phyloP scores from a whole-genome alignment of 2,329 filamentous ascomycete species.

The Neopestalotiopsis sp. region DNA sequence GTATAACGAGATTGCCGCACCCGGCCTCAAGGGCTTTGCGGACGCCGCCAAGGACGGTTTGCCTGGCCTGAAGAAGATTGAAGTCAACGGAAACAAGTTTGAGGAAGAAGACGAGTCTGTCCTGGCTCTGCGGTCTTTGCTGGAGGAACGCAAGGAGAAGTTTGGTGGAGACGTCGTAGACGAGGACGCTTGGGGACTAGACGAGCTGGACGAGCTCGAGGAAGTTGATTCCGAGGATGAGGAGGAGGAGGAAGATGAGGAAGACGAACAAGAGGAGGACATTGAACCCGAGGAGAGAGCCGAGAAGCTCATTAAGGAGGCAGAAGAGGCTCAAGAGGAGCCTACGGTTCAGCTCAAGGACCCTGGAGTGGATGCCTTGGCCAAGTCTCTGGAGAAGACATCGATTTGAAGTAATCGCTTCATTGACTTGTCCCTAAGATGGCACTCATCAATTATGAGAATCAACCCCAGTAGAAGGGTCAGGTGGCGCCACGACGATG shows the following conservation, averaged over 20 bases:
- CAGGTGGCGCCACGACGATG: conserved; percentile 3
- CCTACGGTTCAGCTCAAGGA: conserved; percentile 74
- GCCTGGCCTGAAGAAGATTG: conserved; percentile 80
- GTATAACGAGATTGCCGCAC: conserved; percentile 90
- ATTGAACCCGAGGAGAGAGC: conserved; percentile 66
- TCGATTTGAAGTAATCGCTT: conserved; percentile 44
- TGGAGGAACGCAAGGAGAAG: conserved; percentile 80
- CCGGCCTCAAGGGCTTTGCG: conserved; percentile 74
- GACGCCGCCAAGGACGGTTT: conserved; percentile 71
- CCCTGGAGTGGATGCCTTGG: conserved; percentile 80
- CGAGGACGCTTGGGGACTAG: conserved; percentile 84
- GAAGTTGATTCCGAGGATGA: conserved; percentile 73
- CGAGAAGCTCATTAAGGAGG: conserved; percentile 72
- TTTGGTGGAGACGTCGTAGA: conserved; percentile 67
- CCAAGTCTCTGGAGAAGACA: conserved; percentile 77
- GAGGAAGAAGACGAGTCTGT: conserved; percentile 81
- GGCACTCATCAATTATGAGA: too few relatives aligned
- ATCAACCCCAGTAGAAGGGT: not conserved
- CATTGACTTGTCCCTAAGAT: not conserved
- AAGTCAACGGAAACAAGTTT: conserved; percentile 97
- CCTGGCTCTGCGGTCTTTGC: conserved; percentile 68
- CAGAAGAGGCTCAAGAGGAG: conserved; percentile 74
- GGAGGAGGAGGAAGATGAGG: conserved; percentile 70
- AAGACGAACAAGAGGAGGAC: conserved; percentile 65
- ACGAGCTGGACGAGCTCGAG: conserved; percentile 85